Percentiles rank a stretch among this genome's conserved stretches.
These are phyloP conservation scores for Suillus cothurnatus DNA, from an alignment of 768 basidiomycete genomes.

Conservation along the genomic window DNA sequence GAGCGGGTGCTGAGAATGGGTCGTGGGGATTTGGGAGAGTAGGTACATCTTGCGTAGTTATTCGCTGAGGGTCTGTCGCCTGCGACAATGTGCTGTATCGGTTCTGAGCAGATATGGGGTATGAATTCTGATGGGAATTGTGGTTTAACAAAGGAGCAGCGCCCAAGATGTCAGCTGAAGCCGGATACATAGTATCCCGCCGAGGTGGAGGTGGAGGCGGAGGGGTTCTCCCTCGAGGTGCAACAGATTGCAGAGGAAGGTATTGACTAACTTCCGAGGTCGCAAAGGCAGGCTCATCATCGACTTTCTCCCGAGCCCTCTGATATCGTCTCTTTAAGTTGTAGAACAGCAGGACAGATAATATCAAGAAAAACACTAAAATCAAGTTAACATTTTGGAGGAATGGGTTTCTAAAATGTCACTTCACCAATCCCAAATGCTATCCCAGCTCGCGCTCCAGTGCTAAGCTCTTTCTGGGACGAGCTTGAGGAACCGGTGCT, in stretches of 20 bases:
- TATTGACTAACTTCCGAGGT: constrained; percentile 6
- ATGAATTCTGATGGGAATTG: constrained; percentile 2
- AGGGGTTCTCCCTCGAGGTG: neutral
- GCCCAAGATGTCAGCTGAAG: neutral
- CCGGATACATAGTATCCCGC: neutral
- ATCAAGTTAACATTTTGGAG: neutral
- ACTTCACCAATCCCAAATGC: constrained; percentile 28
- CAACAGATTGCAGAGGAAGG: neutral
- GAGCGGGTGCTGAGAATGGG: constrained; percentile 10
- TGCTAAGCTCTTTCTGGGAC: constrained; percentile 9
- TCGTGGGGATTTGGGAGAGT: constrained; percentile 15
- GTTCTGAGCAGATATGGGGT: constrained; percentile 8
- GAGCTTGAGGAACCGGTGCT: constrained; percentile 6
- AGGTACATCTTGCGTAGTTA: neutral
- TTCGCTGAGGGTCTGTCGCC: neutral
- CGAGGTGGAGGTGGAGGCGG: constrained; percentile 1
- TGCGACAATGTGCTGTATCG: constrained; percentile 11
- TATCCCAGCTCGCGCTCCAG: constrained; percentile 27
- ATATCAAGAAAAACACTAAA: constrained; percentile 12
- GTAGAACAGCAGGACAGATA: constrained; percentile 5
- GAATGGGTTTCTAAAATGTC: neutral
- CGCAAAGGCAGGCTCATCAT: neutral
- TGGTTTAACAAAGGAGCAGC: constrained; percentile 1
- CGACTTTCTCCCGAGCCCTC: constrained; percentile 3
- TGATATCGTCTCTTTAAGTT: constrained; percentile 11